Conservation (phyloP, 345 rosid species). For the Aegle marmelos region DNA sequence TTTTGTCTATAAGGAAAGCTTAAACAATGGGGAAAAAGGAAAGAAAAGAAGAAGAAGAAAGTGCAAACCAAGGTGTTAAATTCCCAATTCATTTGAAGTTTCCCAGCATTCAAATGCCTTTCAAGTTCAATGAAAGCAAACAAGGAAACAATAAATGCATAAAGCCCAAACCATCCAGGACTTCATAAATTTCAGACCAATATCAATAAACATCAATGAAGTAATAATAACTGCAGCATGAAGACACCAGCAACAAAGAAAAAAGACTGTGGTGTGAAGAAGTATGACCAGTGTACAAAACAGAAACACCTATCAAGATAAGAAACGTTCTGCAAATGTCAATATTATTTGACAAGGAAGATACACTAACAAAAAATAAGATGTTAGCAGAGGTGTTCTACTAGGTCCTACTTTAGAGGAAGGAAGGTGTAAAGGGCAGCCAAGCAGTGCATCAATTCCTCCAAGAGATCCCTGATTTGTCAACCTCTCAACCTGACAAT, state of each 20-base stretch:
- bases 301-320: neutral
- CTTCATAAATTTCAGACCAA: neutral
- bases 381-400: neutral
- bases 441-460: constrained; percentile 85
- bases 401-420: constrained; percentile 52
- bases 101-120: neutral
- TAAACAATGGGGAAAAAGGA: too few relatives aligned
- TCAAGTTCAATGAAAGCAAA: neutral
- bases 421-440: constrained; percentile 87
- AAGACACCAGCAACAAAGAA: neutral
- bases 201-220: neutral
- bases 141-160: neutral
- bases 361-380: neutral
- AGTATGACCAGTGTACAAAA: neutral
- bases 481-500: constrained; percentile 64
- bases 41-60: neutral
- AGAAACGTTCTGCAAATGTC: neutral
- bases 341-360: neutral
- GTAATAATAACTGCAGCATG: neutral
- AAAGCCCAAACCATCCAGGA: neutral
- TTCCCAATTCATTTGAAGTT: neutral
- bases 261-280: neutral
- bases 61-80: neutral
- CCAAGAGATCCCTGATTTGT: constrained; percentile 81
- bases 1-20: neutral